Evolutionary conservation across 2,329 filamentous ascomycete genomes (phyloP).

Genomic region (Sarocladiaceae sp.): DNA sequence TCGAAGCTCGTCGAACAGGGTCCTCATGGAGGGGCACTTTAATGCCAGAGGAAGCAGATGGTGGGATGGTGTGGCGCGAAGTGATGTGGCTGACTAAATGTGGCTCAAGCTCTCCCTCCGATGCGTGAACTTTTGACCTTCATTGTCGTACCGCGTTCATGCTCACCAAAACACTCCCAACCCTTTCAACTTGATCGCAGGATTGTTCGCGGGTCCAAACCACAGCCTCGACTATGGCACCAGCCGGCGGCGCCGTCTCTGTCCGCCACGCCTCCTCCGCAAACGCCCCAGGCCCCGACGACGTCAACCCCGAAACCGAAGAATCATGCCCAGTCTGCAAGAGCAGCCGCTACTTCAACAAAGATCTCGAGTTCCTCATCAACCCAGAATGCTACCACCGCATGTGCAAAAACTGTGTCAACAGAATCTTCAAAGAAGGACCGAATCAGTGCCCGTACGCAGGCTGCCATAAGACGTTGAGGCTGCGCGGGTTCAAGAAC

Average conservation of each 20-base stretch:
- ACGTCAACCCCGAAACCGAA: slow-evolving; percentile 26
- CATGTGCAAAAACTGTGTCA: slow-evolving; percentile 96
- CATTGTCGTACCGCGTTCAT: not conserved
- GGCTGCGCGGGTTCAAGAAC: slow-evolving; percentile 76
- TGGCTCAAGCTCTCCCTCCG: slow-evolving; percentile 9
- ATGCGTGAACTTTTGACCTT: not conserved
- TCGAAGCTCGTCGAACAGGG: slow-evolving; percentile 18
- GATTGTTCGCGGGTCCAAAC: not conserved
- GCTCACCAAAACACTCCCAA: too few relatives aligned
- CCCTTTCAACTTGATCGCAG: too few relatives aligned
- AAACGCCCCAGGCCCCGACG: slow-evolving; percentile 13
- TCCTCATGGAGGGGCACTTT: slow-evolving; percentile 18
- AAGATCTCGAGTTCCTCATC: slow-evolving; percentile 89
- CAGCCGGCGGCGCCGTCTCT: slow-evolving; percentile 11
- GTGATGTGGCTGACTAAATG: slow-evolving; percentile 8
- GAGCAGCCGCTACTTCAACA: slow-evolving; percentile 91
- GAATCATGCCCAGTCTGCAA: slow-evolving; percentile 98
- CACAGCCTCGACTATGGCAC: not conserved
- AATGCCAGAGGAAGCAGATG: not conserved
- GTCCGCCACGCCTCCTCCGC: not conserved
- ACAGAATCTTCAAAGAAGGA: slow-evolving; percentile 87
- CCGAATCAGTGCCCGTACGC: slow-evolving; percentile 91
- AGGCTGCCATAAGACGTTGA: slow-evolving; percentile 80
- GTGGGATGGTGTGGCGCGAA: slow-evolving; percentile 6
- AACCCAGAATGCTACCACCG: slow-evolving; percentile 99